A percentile compares a stretch with the other conserved stretches of the same genome.
Evolutionary conservation across 176 grass and related monocot genomes (phyloP).

Genomic region (Cenchrus americanus): DNA sequence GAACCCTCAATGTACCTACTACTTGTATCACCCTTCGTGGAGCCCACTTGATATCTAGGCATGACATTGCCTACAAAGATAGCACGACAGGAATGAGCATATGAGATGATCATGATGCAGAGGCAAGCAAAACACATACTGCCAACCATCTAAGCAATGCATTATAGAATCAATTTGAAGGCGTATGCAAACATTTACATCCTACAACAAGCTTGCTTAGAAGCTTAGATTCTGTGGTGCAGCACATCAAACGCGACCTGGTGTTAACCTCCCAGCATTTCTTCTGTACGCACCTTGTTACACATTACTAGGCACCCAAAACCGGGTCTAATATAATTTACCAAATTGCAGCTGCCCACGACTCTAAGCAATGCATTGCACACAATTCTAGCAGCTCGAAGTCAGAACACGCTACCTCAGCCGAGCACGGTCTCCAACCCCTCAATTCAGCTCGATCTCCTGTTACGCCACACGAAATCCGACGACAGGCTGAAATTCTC

Average conservation of each 20-base stretch:
- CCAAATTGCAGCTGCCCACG: neutral
- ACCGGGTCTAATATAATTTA: constrained; percentile 3
- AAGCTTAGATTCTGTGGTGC: neutral
- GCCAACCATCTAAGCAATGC: neutral
- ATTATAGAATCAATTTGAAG: neutral
- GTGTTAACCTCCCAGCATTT: neutral
- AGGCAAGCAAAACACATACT: neutral
- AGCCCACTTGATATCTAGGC: constrained; percentile 47
- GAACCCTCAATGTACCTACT: constrained; percentile 28
- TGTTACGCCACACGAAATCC: constrained; percentile 7
- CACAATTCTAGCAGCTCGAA: neutral
- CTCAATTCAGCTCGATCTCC: constrained; percentile 28
- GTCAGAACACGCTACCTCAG: neutral
- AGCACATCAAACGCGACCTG: neutral
- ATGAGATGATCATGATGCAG: neutral
- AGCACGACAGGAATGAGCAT: constrained; percentile 27
- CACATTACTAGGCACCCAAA: neutral
- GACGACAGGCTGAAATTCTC: neutral
- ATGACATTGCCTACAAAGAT: constrained; percentile 45
- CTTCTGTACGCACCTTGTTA: neutral
- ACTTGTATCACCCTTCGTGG: constrained; percentile 47
- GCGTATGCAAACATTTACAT: neutral
- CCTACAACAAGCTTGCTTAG: neutral
- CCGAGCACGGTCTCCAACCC: neutral
- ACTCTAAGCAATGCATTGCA: constrained; percentile 35